Conservation (phyloP, 441 rosid species). For the Lepidium campestre region DNA sequence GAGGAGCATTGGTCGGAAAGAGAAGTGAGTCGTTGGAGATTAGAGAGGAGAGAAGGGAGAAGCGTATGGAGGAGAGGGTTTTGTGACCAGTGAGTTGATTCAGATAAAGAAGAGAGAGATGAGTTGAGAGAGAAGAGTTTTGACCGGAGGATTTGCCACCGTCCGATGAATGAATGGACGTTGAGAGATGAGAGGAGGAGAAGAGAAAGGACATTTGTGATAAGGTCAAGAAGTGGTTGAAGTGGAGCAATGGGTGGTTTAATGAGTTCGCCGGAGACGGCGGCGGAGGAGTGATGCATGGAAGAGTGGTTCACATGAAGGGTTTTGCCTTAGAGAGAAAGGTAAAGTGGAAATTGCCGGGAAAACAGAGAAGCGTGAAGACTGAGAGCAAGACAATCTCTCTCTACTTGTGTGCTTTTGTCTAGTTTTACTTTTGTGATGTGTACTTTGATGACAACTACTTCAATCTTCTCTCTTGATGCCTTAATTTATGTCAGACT, state of each 20-base stretch:
- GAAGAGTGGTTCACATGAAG: constrained; percentile 12
- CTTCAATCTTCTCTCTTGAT: background rate
- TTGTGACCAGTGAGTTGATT: constrained; percentile 64
- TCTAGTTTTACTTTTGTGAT: background rate
- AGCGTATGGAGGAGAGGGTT: constrained; percentile 71
- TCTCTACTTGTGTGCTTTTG: background rate
- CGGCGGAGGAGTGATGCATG: constrained; percentile 32
- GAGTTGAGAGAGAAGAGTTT: constrained; percentile 56
- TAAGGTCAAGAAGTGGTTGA: constrained; percentile 53
- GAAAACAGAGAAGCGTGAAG: background rate
- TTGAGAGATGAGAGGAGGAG: constrained; percentile 53
- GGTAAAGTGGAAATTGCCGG: constrained; percentile 20
- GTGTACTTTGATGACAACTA: background rate
- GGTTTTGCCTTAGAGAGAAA: constrained; percentile 14
- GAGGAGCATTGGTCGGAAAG: constrained; percentile 56
- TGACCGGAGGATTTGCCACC: constrained; percentile 64
- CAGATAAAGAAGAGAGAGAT: constrained; percentile 48
- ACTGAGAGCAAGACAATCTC: background rate
- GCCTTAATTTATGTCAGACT: background rate
- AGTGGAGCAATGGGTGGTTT: constrained; percentile 31
- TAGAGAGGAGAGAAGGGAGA: constrained; percentile 59
- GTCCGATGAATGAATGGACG: constrained; percentile 62
- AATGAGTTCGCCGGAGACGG: constrained; percentile 16
- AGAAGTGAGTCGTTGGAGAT: constrained; percentile 65
- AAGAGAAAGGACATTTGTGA: constrained; percentile 50